Evolutionary conservation across 1,284 basidiomycete species (phyloP).

Genomic region (Wolfiporia cocos): DNA sequence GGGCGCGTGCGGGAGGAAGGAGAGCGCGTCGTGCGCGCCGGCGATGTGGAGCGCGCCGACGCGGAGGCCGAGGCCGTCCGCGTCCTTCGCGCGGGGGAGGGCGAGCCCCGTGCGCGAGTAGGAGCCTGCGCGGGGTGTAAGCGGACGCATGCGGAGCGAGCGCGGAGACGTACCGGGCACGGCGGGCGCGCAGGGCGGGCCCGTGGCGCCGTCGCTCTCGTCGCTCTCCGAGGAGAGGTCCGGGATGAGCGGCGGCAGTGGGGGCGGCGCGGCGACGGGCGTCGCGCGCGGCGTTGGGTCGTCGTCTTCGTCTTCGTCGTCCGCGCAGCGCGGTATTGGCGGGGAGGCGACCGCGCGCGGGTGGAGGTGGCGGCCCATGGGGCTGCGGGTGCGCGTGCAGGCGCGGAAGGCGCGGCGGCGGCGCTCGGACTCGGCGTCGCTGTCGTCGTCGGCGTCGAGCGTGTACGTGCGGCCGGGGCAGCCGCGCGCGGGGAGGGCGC

Average conservation of each 20-base stretch:
- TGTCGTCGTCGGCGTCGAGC: slow-evolving; percentile 36
- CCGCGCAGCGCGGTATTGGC: slow-evolving; percentile 7
- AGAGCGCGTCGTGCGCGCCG: slow-evolving; percentile 3
- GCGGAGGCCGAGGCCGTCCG: slow-evolving; percentile 2
- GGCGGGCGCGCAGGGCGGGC: slow-evolving; percentile 7
- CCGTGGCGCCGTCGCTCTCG: slow-evolving; percentile 46
- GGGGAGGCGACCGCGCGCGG: slow-evolving; percentile 32
- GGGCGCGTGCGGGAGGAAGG: slow-evolving; percentile 11
- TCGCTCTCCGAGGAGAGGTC: slow-evolving; percentile 52
- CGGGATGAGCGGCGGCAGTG: slow-evolving; percentile 45
- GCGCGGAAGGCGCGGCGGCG: slow-evolving; percentile 5
- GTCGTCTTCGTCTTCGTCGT: slow-evolving; percentile 14
- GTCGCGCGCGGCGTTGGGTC: slow-evolving; percentile 31
- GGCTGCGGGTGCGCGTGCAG: slow-evolving; percentile 5
- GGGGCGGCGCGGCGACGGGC: slow-evolving; percentile 40
- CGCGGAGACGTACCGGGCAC: background rate
- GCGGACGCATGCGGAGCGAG: background rate
- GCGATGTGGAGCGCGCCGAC: slow-evolving; percentile 1
- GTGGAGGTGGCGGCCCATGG: slow-evolving; percentile 35
- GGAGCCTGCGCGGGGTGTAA: slow-evolving; percentile 3
- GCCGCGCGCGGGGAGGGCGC: slow-evolving; percentile 64
- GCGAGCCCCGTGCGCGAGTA: slow-evolving; percentile 3
- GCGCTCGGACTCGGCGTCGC: slow-evolving; percentile 7
- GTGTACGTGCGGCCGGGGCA: slow-evolving; percentile 66
- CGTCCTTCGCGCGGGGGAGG: slow-evolving; percentile 1